Percentiles rank a stretch among this genome's conserved stretches.
These are phyloP conservation scores for Gracilaria domingensis DNA, from an alignment of 23 red algal genomes.

Conservation along the genomic window DNA sequence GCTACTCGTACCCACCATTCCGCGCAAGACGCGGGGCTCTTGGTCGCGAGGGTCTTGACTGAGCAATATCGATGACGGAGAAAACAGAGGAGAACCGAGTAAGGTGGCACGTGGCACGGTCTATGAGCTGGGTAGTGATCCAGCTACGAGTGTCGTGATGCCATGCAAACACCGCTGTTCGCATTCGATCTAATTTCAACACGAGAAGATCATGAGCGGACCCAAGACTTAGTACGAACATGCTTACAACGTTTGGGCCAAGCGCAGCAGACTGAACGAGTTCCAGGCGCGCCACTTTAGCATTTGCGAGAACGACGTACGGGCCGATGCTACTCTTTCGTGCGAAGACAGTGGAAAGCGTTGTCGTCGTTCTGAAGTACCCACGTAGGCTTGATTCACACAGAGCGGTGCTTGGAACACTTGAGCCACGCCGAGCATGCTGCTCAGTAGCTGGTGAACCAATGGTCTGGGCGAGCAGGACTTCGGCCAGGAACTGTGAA, in stretches of 20 bases:
- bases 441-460: background rate
- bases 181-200: constrained; percentile 60
- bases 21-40: constrained; percentile 24
- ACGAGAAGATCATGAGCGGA: constrained; percentile 50
- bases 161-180: constrained; percentile 67
- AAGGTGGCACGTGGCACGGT: constrained; percentile 3
- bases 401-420: constrained; percentile 64
- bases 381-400: constrained; percentile 74
- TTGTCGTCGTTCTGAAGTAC: constrained; percentile 57
- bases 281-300: constrained; percentile 34
- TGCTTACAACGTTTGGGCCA: constrained; percentile 33
- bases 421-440: constrained; percentile 67
- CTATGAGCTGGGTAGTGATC: constrained; percentile 67
- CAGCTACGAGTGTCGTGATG: constrained; percentile 49
- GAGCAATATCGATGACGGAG: constrained; percentile 32
- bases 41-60: constrained; percentile 44
- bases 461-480: background rate
- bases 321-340: constrained; percentile 64
- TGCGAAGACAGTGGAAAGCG: constrained; percentile 56
- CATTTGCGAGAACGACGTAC: constrained; percentile 71
- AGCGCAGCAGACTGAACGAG: constrained; percentile 53
- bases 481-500: background rate
- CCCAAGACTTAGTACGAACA: constrained; percentile 33
- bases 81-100: constrained; percentile 42
- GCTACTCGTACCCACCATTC: constrained; percentile 6